A percentile compares a stretch with the other conserved stretches of the same genome.
Evolutionary conservation across 2,329 filamentous ascomycete genomes (phyloP).

Genomic region (Teratosphaeriaceae sp.): DNA sequence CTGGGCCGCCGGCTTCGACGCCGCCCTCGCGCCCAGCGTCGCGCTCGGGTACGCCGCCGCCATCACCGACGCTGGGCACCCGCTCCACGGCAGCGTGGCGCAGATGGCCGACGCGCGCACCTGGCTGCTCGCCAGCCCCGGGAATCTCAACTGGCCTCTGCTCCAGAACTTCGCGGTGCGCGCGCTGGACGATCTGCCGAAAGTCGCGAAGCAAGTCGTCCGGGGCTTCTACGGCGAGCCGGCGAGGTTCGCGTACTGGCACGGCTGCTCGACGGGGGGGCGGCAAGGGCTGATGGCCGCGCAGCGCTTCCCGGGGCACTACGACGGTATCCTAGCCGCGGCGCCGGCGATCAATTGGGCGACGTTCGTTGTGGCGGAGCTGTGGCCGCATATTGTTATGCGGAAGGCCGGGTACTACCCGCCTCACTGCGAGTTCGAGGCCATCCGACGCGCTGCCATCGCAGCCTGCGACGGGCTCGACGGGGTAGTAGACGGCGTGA

Average conservation of each 20-base stretch:
- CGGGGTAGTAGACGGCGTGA: slow-evolving; percentile 31
- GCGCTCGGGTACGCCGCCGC: slow-evolving; percentile 21
- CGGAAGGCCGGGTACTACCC: slow-evolving; percentile 22
- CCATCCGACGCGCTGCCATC: slow-evolving; percentile 30
- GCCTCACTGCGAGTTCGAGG: slow-evolving; percentile 30
- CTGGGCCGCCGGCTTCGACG: slow-evolving; percentile 34
- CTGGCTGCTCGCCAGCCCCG: slow-evolving; percentile 18
- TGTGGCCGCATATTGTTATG: slow-evolving; percentile 29
- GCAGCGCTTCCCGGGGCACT: slow-evolving; percentile 32
- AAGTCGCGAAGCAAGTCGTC: slow-evolving; percentile 27
- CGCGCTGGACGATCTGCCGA: slow-evolving; percentile 27
- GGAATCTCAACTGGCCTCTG: slow-evolving; percentile 27
- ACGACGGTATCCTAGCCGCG: slow-evolving; percentile 35
- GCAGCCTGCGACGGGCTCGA: slow-evolving; percentile 32
- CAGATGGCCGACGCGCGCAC: neutral
- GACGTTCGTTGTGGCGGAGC: slow-evolving; percentile 22
- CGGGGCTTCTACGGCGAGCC: slow-evolving; percentile 26
- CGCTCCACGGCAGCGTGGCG: neutral
- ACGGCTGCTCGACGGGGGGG: slow-evolving; percentile 34
- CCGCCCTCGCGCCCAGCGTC: slow-evolving; percentile 22
- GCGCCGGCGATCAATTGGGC: slow-evolving; percentile 36
- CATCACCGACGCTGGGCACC: slow-evolving; percentile 23
- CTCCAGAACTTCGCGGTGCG: slow-evolving; percentile 29
- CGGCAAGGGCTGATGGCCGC: slow-evolving; percentile 33
- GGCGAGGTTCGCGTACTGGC: slow-evolving; percentile 32